These are phyloP conservation scores for Yamadazyma spencermartinsiae DNA, from an alignment of 1,139 yeast species.

Conservation along the genomic window DNA sequence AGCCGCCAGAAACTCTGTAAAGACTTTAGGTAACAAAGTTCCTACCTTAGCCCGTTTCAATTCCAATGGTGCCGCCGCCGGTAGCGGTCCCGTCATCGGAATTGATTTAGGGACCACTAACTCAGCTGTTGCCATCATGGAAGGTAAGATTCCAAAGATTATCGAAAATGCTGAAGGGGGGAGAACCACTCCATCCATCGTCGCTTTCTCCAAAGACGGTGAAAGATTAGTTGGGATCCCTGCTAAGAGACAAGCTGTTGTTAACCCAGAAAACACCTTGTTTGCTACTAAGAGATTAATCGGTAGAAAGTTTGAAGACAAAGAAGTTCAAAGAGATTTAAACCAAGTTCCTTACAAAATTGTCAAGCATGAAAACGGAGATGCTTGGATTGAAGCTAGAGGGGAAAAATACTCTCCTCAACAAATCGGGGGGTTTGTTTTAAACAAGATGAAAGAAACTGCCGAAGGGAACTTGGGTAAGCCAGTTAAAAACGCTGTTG, in stretches of 20 bases:
- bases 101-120: conserved; percentile 99
- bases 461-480: conserved; percentile 66
- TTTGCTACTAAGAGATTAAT: conserved; percentile 98
- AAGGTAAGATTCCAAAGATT: conserved; percentile 91
- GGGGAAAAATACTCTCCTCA: conserved; percentile 89
- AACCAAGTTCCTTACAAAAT: conserved; percentile 97
- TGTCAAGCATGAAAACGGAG: conserved; percentile 94
- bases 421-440: conserved; percentile 95
- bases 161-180: conserved; percentile 99
- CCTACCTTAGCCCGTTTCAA: conserved; percentile 53
- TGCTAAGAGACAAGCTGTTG: conserved; percentile 98
- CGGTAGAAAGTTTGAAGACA: conserved; percentile 96
- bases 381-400: conserved; percentile 99
- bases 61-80: conserved; percentile 52
- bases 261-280: conserved; percentile 95
- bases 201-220: conserved; percentile 91
- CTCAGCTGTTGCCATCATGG: conserved; percentile 95
- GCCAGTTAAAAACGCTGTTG: conserved; percentile 67
- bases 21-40: conserved; percentile 45
- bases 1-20: conserved; percentile 46
- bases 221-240: conserved; percentile 96
- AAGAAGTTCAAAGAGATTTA: conserved; percentile 95
- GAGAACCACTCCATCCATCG: conserved; percentile 98
- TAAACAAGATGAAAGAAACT: conserved; percentile 94
- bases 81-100: conserved; percentile 86